Conservation (phyloP, 1,139 yeast genomes). For the Debaryomyces coudertii region DNA sequence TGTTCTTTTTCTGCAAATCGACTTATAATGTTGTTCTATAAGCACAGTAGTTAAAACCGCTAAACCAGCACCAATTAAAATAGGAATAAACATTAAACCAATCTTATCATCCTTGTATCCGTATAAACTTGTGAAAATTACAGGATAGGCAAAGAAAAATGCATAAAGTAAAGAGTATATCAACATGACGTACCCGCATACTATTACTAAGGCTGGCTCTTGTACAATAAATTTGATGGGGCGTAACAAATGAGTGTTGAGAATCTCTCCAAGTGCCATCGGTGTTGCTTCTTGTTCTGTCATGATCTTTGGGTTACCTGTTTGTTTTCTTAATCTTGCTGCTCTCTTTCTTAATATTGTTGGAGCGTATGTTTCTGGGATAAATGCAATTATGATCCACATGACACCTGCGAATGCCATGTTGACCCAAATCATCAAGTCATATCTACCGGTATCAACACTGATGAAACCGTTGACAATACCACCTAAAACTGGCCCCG, state of each 20-base stretch:
- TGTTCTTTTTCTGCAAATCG: slow-evolving; percentile 54
- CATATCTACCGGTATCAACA: slow-evolving; percentile 67
- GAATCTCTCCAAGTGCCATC: slow-evolving; percentile 61
- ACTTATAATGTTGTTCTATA: slow-evolving; percentile 63
- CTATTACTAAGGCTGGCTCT: slow-evolving; percentile 81
- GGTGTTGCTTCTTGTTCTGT: slow-evolving; percentile 90
- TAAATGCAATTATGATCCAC: slow-evolving; percentile 62
- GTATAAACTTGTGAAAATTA: slow-evolving; percentile 66
- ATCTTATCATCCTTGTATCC: slow-evolving; percentile 68
- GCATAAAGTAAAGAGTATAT: slow-evolving; percentile 88
- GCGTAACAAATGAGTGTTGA: slow-evolving; percentile 68
- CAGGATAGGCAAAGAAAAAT: slow-evolving; percentile 89
- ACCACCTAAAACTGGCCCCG: slow-evolving; percentile 94
- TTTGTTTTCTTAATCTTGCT: slow-evolving; percentile 66
- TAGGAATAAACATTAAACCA: slow-evolving; percentile 86
- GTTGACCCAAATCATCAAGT: slow-evolving; percentile 83
- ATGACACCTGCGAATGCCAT: slow-evolving; percentile 88
- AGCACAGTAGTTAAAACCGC: slow-evolving; percentile 75
- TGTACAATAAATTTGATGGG: slow-evolving; percentile 75
- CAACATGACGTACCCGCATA: slow-evolving; percentile 84
- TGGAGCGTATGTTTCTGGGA: slow-evolving; percentile 94
- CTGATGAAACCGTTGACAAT: slow-evolving; percentile 84
- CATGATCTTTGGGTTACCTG: slow-evolving; percentile 82
- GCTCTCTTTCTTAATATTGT: slow-evolving; percentile 79
- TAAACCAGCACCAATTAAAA: slow-evolving; percentile 77